A percentile compares a stretch with the other conserved stretches of the same genome.
Evolutionary conservation across 495 filamentous ascomycete genomes (phyloP).

Genomic region (Annulohypoxylon moriforme): DNA sequence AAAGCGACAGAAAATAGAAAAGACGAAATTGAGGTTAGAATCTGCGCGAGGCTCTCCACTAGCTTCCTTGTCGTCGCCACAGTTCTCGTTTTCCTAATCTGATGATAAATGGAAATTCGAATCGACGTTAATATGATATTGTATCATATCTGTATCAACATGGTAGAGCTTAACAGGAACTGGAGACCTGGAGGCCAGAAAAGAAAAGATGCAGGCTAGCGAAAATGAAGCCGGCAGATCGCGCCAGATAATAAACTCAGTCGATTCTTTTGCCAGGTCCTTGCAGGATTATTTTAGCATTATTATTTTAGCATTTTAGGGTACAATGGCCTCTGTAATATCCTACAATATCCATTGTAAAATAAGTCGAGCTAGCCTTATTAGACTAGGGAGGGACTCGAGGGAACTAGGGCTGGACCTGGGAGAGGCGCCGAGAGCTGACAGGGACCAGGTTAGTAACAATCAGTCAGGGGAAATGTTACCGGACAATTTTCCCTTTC

Average conservation of each 20-base stretch:
- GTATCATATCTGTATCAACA: constrained; percentile 41
- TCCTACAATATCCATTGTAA: neutral
- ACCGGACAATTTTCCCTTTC: constrained; percentile 42
- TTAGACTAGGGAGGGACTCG: constrained; percentile 32
- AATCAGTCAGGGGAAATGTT: constrained; percentile 46
- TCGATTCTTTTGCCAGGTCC: constrained; percentile 1
- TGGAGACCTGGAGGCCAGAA: too few relatives aligned
- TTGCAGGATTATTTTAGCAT: constrained; percentile 18
- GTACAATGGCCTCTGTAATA: neutral
- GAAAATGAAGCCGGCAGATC: constrained; percentile 45
- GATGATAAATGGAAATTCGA: constrained; percentile 18
- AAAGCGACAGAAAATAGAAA: neutral
- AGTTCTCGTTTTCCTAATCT: constrained; percentile 37
- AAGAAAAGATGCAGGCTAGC: constrained; percentile 23
- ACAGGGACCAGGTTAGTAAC: constrained; percentile 43
- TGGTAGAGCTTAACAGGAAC: constrained; percentile 25
- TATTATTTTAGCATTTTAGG: neutral
- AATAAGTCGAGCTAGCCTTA: constrained; percentile 31
- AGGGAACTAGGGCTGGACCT: constrained; percentile 22
- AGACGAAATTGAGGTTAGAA: neutral
- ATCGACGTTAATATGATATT: neutral
- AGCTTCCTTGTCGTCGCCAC: constrained; percentile 14
- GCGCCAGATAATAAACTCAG: constrained; percentile 24
- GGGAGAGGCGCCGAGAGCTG: constrained; percentile 31
- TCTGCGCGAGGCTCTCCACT: constrained; percentile 20